These are phyloP conservation scores for Alternaria sp. DNA, from an alignment of 2,329 filamentous ascomycete species.

Conservation along the genomic window DNA sequence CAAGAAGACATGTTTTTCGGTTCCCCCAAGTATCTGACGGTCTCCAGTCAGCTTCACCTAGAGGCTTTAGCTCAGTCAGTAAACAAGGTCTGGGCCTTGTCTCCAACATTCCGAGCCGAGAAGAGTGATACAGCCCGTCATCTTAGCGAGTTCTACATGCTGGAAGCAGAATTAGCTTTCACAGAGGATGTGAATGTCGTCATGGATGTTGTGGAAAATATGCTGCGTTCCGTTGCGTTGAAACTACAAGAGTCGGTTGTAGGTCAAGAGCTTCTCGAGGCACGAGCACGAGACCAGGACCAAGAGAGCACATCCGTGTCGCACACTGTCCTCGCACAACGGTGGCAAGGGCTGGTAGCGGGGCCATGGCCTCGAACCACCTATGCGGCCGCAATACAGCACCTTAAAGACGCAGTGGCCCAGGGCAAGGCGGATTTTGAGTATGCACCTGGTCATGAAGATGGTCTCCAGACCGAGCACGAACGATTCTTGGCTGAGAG, in stretches of 20 bases:
- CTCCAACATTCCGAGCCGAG: conserved; percentile 88
- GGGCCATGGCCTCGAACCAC: conserved; percentile 86
- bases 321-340: conserved; percentile 62
- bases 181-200: conserved; percentile 71
- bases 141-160: conserved; percentile 98
- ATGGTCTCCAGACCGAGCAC: conserved; percentile 86
- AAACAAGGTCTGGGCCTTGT: conserved; percentile 90
- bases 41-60: conserved; percentile 92
- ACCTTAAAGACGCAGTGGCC: conserved; percentile 66
- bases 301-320: conserved; percentile 49
- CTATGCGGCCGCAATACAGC: conserved; percentile 77
- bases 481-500: conserved; percentile 82
- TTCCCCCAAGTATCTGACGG: conserved; percentile 89
- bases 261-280: conserved; percentile 62
- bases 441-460: conserved; percentile 72
- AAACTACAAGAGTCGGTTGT: conserved; percentile 58
- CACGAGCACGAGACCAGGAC: conserved; percentile 49
- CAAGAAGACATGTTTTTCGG: conserved; percentile 71
- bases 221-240: conserved; percentile 67
- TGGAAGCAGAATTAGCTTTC: conserved; percentile 89
- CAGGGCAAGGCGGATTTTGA: conserved; percentile 64
- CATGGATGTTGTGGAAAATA: conserved; percentile 79
- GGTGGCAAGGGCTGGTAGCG: conserved; percentile 74
- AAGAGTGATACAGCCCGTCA: conserved; percentile 88
- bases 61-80: conserved; percentile 89